A percentile compares a stretch with the other conserved stretches of the same genome.
Conservation (phyloP, 2,329 filamentous ascomycete genomes). For the Diaporthe vaccinii region DNA sequence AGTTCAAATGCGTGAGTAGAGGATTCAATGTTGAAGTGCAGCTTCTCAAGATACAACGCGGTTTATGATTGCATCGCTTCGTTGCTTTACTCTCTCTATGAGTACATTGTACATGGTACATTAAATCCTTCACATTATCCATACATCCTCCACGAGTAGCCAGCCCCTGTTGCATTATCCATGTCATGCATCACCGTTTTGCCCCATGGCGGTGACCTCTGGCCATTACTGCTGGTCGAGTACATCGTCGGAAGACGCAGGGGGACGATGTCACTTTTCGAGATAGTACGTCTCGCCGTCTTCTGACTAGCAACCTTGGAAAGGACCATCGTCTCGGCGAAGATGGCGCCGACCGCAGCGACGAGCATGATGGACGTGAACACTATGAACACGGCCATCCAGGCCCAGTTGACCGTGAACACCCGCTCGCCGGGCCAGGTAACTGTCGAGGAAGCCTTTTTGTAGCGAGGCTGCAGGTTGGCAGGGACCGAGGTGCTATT, state of each 20-base stretch:
- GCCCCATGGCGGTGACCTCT: constrained; percentile 40
- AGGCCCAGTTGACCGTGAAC: constrained; percentile 32
- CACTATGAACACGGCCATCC: constrained; percentile 31
- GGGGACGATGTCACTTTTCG: background rate
- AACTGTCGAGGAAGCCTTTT: background rate
- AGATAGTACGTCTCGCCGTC: constrained; percentile 23
- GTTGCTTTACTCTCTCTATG: background rate
- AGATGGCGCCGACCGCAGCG: constrained; percentile 27
- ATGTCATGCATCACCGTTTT: constrained; percentile 43
- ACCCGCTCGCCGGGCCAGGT: constrained; percentile 23
- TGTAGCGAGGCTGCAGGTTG: constrained; percentile 23
- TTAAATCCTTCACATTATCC: background rate
- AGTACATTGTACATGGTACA: background rate
- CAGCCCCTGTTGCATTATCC: constrained; percentile 12
- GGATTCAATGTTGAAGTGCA: background rate
- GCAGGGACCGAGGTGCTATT: constrained; percentile 29
- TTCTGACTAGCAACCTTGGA: constrained; percentile 36
- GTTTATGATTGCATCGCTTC: background rate
- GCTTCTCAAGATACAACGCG: background rate
- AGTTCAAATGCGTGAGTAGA: background rate
- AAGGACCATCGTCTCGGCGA: constrained; percentile 39
- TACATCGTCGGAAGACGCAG: constrained; percentile 42
- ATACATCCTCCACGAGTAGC: background rate
- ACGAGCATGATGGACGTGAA: constrained; percentile 36
- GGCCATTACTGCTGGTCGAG: constrained; percentile 38